Evolutionary conservation across 352 stramenopile species (phyloP).

Genomic region (Pythium phragmiticola): DNA sequence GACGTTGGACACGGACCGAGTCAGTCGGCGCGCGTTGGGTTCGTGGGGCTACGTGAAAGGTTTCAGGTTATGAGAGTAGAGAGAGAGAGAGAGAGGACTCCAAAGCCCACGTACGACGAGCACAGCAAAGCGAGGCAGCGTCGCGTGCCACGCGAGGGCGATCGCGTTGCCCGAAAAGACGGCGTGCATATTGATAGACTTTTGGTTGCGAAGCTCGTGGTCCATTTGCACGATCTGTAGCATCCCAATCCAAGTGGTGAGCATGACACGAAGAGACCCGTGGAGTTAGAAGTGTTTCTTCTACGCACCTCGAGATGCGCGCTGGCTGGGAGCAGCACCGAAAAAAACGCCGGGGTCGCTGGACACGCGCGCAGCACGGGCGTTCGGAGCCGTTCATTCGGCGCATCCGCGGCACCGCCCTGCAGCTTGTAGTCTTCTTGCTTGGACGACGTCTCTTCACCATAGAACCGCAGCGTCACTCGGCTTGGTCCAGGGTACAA

Average conservation of each 20-base stretch:
- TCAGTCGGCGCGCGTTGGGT: slow-evolving; percentile 38
- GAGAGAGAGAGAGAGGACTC: background rate
- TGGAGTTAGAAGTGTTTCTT: background rate
- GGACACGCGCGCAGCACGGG: slow-evolving; percentile 38
- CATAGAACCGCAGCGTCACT: slow-evolving; percentile 44
- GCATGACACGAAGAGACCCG: background rate
- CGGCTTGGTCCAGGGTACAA: slow-evolving; percentile 39
- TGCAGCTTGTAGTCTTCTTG: slow-evolving; percentile 62
- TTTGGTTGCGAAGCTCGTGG: slow-evolving; percentile 63
- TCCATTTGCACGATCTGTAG: slow-evolving; percentile 65
- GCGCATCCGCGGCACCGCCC: slow-evolving; percentile 33
- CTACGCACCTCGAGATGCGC: slow-evolving; percentile 54
- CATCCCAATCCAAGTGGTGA: background rate
- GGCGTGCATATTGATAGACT: slow-evolving; percentile 54
- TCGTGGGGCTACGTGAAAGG: slow-evolving; percentile 49
- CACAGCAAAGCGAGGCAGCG: slow-evolving; percentile 42
- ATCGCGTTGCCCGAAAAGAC: slow-evolving; percentile 63
- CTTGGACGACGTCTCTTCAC: slow-evolving; percentile 51
- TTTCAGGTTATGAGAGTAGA: background rate
- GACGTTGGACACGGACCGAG: slow-evolving; percentile 34
- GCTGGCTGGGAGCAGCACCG: slow-evolving; percentile 44
- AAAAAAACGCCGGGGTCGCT: slow-evolving; percentile 37
- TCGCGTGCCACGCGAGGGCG: slow-evolving; percentile 63
- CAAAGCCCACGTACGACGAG: slow-evolving; percentile 38
- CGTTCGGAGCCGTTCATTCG: slow-evolving; percentile 39